These are phyloP conservation scores for Protea cynaroides DNA, from an alignment of 164 flowering plant genomes.

Conservation along the genomic window DNA sequence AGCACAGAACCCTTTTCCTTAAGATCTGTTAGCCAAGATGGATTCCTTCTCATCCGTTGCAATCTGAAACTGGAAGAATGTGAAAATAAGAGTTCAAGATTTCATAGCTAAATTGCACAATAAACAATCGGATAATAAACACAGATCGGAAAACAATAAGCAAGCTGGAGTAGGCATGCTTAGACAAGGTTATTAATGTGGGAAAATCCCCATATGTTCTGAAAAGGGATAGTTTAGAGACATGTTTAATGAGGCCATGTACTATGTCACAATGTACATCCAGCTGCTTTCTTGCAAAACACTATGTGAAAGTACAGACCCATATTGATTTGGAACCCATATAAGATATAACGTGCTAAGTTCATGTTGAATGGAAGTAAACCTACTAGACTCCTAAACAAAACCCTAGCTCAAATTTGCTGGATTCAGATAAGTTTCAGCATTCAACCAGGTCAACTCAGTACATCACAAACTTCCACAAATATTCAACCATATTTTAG, in stretches of 20 bases:
- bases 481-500: too few relatives aligned
- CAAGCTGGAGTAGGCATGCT: constrained; percentile 2
- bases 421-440: neutral
- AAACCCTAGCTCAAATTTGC: neutral
- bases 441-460: neutral
- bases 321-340: neutral
- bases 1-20: constrained; percentile 62
- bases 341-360: neutral
- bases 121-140: neutral
- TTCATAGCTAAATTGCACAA: neutral
- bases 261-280: neutral
- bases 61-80: constrained; percentile 38
- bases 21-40: constrained; percentile 55
- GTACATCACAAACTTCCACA: neutral
- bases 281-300: neutral
- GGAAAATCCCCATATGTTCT: neutral
- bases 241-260: neutral
- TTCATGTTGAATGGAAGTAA: neutral
- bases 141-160: neutral
- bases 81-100: neutral
- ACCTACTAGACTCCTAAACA: neutral
- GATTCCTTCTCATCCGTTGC: constrained; percentile 81
- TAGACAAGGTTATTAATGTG: neutral
- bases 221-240: neutral
- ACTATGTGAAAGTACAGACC: neutral